phyloP scores from a whole-genome alignment of 768 basidiomycete genomes.

The Lentinus tigrinus region DNA sequence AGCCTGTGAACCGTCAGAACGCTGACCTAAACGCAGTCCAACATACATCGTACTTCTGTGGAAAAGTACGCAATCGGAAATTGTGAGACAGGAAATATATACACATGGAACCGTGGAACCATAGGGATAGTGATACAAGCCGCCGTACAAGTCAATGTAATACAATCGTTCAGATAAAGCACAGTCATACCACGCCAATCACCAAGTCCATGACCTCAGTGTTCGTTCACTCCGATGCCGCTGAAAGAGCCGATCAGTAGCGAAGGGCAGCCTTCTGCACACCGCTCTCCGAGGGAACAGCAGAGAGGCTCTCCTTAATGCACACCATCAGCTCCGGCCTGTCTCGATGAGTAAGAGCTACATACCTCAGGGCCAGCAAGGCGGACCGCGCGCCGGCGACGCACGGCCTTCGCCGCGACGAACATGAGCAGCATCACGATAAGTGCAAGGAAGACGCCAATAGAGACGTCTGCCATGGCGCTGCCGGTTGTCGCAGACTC shows the following conservation, averaged over 20 bases:
- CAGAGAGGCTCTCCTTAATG: constrained; percentile 5
- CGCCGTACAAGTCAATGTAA: background rate
- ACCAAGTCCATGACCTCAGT: background rate
- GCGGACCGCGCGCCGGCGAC: constrained; percentile 11
- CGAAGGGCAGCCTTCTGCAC: constrained; percentile 7
- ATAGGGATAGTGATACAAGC: background rate
- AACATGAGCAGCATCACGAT: constrained; percentile 34
- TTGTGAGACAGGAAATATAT: too few relatives aligned
- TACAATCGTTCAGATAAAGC: background rate
- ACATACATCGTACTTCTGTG: too few relatives aligned
- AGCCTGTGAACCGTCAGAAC: too few relatives aligned
- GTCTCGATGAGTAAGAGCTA: background rate
- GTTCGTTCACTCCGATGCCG: background rate
- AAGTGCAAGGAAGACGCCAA: constrained; percentile 36
- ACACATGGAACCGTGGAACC: background rate
- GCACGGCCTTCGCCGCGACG: constrained; percentile 34
- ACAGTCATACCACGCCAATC: background rate
- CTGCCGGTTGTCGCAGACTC: constrained; percentile 17
- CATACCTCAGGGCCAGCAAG: constrained; percentile 14
- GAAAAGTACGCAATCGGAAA: too few relatives aligned
- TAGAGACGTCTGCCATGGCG: constrained; percentile 30
- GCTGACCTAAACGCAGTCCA: too few relatives aligned
- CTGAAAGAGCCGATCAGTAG: background rate
- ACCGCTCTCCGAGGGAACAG: constrained; percentile 1
- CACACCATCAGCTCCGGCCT: background rate